Percentiles rank a stretch among this genome's conserved stretches.
phyloP scores from a whole-genome alignment of 1,139 yeast species.

The Waltiozyma sp. region DNA sequence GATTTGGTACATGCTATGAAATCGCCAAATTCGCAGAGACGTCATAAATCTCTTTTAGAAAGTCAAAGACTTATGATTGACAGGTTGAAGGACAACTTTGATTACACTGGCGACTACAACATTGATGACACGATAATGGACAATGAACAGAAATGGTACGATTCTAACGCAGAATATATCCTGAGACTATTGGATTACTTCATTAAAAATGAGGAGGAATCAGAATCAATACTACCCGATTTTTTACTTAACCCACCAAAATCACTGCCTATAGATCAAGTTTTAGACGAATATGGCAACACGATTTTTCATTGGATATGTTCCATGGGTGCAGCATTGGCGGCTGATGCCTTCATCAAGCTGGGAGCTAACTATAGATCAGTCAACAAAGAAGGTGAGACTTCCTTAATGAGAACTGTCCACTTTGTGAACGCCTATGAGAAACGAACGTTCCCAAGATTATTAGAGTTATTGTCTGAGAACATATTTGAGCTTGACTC shows the following conservation, averaged over 20 bases:
- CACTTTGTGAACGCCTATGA: slow-evolving; percentile 84
- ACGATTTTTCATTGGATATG: slow-evolving; percentile 97
- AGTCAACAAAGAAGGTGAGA: slow-evolving; percentile 69
- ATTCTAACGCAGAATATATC: slow-evolving; percentile 28
- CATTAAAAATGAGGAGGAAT: slow-evolving; percentile 58
- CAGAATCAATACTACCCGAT: slow-evolving; percentile 42
- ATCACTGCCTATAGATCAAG: slow-evolving; percentile 63
- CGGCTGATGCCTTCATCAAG: slow-evolving; percentile 60
- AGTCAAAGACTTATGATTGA: slow-evolving; percentile 8
- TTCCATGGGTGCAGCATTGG: slow-evolving; percentile 71
- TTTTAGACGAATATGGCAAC: slow-evolving; percentile 92
- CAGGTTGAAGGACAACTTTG: slow-evolving; percentile 7
- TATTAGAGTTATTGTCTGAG: slow-evolving; percentile 62
- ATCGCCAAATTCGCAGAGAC: slow-evolving; percentile 16
- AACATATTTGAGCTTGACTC: slow-evolving; percentile 55
- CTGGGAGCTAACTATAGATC: slow-evolving; percentile 70
- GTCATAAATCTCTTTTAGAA: slow-evolving; percentile 13
- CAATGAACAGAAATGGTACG: slow-evolving; percentile 10
- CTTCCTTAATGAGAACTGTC: slow-evolving; percentile 74
- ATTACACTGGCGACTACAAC: not conserved
- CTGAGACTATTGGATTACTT: slow-evolving; percentile 37
- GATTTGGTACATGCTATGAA: slow-evolving; percentile 29
- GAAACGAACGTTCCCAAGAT: slow-evolving; percentile 63
- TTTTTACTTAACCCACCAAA: slow-evolving; percentile 60
- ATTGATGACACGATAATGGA: not conserved